These are phyloP conservation scores for Glomus cerebriforme DNA, from an alignment of 192 early-diverging fungal species.

Conservation along the genomic window DNA sequence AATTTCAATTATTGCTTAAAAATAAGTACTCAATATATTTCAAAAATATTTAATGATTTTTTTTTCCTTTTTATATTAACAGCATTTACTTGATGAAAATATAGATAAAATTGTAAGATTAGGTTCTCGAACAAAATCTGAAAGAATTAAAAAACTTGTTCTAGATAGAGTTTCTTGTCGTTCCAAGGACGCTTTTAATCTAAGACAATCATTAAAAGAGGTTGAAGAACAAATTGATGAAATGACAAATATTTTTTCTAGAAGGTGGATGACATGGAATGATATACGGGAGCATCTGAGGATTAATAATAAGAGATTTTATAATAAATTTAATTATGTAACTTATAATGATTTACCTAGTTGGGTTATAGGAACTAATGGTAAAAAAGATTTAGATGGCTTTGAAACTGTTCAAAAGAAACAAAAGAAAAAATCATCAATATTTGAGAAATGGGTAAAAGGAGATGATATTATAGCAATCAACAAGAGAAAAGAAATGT, in stretches of 20 bases:
- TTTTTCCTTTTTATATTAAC: background rate
- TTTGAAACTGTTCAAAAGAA: no score
- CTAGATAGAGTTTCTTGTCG: slow-evolving; percentile 12
- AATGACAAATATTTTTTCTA: slow-evolving; percentile 10
- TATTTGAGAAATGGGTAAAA: background rate
- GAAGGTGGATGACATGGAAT: slow-evolving; percentile 23
- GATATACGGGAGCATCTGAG: slow-evolving; percentile 18
- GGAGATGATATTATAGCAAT: background rate
- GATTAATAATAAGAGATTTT: background rate
- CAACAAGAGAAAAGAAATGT: background rate
- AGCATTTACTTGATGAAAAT: background rate
- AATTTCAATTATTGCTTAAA: no score
- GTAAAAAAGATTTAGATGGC: background rate
- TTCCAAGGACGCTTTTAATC: no score
- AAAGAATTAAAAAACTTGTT: slow-evolving; percentile 31
- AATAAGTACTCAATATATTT: no score
- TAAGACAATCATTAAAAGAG: no score
- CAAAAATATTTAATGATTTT: no score
- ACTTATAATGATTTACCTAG: background rate
- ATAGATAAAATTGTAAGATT: slow-evolving; percentile 44
- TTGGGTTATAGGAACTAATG: background rate
- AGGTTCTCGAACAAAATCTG: slow-evolving; percentile 44
- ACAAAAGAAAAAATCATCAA: background rate
- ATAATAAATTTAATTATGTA: slow-evolving; percentile 2
- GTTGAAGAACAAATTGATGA: slow-evolving; percentile 8